Evolutionary conservation across 345 rosid genomes (phyloP), one percentile per base, ranked within the genome.

Genomic region (Populus simonii): DNA sequence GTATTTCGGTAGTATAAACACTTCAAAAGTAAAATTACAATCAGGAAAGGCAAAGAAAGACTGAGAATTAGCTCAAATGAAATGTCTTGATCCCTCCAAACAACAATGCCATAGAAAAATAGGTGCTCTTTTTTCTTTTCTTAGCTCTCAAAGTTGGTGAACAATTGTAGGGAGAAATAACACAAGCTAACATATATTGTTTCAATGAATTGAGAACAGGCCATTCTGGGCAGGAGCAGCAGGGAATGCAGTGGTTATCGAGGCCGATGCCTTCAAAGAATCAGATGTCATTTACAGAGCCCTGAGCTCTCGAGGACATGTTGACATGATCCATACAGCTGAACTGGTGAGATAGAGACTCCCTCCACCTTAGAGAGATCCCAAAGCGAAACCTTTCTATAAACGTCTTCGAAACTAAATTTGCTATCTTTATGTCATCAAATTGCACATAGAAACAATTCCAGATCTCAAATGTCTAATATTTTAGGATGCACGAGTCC

Each of bases 191-290:
- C 74, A 47, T 1, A 1, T 70, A 31, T 0, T 45, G 55, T 22
- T 61, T 67, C 68, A 0, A 39, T 69, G 78, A 17, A 65, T 41
- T 38, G 75, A 76, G 75, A 80, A 74, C 91, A 93, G 99, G 79
- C 66, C 95, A 35, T 91, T 96, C 39, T 96, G 97, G 99, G 87
- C 91, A 6, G 94, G 86, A 82, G 96, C 96, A 51, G 83, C 79
- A 27, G 87, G 78, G 17, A 92, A 96, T 45, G 97, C 97, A 0
- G 94, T 96, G 81, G 85, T 88, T 12, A 92, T 96, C 22, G 99
- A 96, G 75, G 99, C 98, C 17, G 98, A 96, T 77, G 99, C 98
- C 10, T 96, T 96, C 87, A 96, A 92, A 79, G 98, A 92, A 85
- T 87, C 90, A 0, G 99, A 96, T 83, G 97, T 96, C 68, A 89